phyloP scores from a whole-genome alignment of 495 filamentous ascomycete species.

The Daldinia childiae region DNA sequence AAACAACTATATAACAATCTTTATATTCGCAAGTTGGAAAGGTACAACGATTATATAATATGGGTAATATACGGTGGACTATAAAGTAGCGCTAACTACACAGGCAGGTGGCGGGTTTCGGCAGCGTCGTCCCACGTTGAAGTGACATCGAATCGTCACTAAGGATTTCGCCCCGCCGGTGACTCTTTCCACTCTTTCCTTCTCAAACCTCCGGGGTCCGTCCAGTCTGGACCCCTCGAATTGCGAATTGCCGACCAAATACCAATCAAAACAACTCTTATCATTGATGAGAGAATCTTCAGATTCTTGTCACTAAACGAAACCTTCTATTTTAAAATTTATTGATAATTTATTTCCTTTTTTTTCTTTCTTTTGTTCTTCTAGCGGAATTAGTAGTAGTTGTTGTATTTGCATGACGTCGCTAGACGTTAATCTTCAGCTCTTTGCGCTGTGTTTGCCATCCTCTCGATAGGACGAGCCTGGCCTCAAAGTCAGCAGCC shows the following conservation, averaged over 20 bases:
- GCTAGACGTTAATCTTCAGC: slow-evolving; percentile 18
- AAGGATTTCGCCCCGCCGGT: slow-evolving; percentile 42
- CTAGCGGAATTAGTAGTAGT: not conserved
- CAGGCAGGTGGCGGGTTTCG: slow-evolving; percentile 12
- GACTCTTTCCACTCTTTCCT: slow-evolving; percentile 31
- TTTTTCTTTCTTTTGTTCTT: slow-evolving; percentile 17
- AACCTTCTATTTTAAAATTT: not conserved
- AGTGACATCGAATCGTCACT: slow-evolving; percentile 33
- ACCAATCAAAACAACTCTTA: not conserved
- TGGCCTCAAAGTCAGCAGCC: slow-evolving; percentile 12
- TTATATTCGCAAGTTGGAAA: not conserved
- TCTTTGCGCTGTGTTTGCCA: slow-evolving; percentile 8
- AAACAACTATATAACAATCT: not conserved
- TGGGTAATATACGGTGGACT: not conserved
- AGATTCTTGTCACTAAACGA: not conserved
- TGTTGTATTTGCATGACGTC: slow-evolving; percentile 33
- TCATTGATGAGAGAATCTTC: not conserved
- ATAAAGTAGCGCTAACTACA: not conserved
- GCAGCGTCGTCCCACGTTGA: not conserved
- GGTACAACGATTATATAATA: not conserved
- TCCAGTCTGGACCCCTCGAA: slow-evolving; percentile 37
- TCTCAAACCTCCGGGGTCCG: slow-evolving; percentile 37
- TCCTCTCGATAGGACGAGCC: slow-evolving; percentile 23
- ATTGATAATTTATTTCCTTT: slow-evolving; percentile 13
- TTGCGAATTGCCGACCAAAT: slow-evolving; percentile 14